Percentiles rank a stretch among this genome's conserved stretches.
phyloP scores from a whole-genome alignment of 495 filamentous ascomycete species.

The Copromyces sp. region DNA sequence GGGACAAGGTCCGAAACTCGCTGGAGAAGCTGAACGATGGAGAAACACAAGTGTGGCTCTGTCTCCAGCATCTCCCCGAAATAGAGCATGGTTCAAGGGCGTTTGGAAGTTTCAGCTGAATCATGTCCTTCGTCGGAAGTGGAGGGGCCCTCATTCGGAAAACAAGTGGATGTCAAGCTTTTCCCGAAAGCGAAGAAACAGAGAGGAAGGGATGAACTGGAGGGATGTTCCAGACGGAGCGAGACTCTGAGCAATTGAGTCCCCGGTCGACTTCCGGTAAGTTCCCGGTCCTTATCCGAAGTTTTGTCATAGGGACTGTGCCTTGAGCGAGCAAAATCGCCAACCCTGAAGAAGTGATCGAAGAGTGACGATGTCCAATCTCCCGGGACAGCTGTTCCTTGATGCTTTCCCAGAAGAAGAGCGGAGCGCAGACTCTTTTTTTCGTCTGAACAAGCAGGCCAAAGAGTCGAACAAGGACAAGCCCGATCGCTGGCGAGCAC shows the following conservation, averaged over 20 bases:
- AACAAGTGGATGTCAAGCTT: not conserved
- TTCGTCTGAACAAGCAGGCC: not conserved
- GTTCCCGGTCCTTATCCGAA: not conserved
- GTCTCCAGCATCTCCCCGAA: not conserved
- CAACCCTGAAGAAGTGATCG: too few species aligned
- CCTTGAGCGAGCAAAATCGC: not conserved
- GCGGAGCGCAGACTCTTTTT: not conserved
- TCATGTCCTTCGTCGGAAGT: too few species aligned
- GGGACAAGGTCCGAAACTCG: not conserved
- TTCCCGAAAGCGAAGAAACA: not conserved
- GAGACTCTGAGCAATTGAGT: not conserved
- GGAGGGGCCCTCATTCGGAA: not conserved
- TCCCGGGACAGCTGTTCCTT: not conserved
- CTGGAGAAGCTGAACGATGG: not conserved
- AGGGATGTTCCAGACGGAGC: not conserved
- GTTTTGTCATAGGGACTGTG: not conserved
- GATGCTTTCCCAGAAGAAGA: not conserved
- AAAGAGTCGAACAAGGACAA: not conserved
- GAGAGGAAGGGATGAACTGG: not conserved
- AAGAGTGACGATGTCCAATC: not conserved
- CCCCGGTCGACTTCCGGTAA: not conserved
- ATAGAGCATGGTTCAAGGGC: not conserved
- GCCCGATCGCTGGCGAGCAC: not conserved
- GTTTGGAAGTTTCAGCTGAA: not conserved
- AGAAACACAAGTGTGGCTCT: not conserved